Conservation (phyloP, 164 flowering plant genomes). For the Vitis cinerea region DNA sequence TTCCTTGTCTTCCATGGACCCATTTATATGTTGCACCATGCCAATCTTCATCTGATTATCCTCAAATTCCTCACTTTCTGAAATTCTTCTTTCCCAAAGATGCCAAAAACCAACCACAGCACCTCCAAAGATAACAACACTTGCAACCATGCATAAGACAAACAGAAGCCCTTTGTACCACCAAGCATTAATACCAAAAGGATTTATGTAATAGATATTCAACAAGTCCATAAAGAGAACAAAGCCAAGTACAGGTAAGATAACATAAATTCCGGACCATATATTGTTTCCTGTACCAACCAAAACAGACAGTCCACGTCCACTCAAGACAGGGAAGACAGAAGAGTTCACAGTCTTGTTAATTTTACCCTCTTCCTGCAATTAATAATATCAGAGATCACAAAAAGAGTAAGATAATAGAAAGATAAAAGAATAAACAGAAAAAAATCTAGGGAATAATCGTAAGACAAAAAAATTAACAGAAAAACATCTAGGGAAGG, state of each 20-base stretch:
- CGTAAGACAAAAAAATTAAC: background rate
- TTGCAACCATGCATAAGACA: conserved; percentile 57
- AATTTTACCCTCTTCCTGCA: conserved; percentile 72
- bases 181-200: conserved; percentile 41
- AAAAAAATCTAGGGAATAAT: background rate
- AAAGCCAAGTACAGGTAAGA: conserved; percentile 63
- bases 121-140: conserved; percentile 76
- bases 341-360: conserved; percentile 20
- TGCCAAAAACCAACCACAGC: conserved; percentile 64
- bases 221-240: conserved; percentile 39
- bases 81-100: conserved; percentile 49
- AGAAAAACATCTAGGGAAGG: background rate
- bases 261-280: conserved; percentile 71
- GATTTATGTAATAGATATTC: conserved; percentile 55
- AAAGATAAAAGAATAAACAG: background rate
- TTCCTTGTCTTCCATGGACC: conserved; percentile 7
- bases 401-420: background rate
- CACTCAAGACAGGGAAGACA: conserved; percentile 30
- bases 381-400: conserved; percentile 5
- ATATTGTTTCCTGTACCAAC: conserved; percentile 79
- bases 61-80: conserved; percentile 23
- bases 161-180: conserved; percentile 85
- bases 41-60: conserved; percentile 19
- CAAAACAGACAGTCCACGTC: conserved; percentile 60
- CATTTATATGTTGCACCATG: conserved; percentile 3